Percentiles rank a stretch among this genome's conserved stretches.
phyloP scores from a whole-genome alignment of 192 early-diverging fungal genomes.

The Umbelopsis ramanniana region DNA sequence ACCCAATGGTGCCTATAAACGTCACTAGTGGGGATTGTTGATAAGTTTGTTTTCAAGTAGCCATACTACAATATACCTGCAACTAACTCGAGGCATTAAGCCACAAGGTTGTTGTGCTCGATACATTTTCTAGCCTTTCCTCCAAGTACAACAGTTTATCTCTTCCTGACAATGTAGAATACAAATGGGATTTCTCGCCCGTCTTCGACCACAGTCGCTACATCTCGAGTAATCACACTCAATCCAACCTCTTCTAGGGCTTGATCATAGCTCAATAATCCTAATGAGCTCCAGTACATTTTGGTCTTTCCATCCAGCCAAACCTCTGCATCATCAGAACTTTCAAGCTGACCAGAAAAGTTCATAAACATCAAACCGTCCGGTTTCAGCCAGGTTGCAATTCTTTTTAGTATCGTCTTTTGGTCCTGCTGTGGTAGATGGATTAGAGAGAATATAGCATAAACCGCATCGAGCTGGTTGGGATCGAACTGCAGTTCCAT shows the following conservation, averaged over 20 bases:
- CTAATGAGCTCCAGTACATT: constrained; percentile 11
- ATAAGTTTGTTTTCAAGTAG: too few relatives aligned
- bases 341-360: background rate
- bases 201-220: constrained; percentile 1
- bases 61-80: too few relatives aligned
- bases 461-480: background rate
- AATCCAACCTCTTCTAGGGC: background rate
- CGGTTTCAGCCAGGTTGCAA: constrained; percentile 3
- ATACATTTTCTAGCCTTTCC: too few relatives aligned
- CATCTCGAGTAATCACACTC: background rate
- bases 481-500: background rate
- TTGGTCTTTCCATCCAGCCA: constrained; percentile 5
- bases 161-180: constrained; percentile 1
- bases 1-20: too few relatives aligned
- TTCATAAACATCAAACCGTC: constrained; percentile 13
- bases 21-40: background rate
- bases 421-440: constrained; percentile 5
- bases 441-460: background rate
- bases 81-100: too few relatives aligned
- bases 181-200: background rate
- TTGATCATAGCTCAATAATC: background rate
- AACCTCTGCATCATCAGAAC: background rate
- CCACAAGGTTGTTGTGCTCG: too few relatives aligned
- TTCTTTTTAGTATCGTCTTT: background rate
- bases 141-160: background rate